Evolutionary conservation across 148 eudicot genomes (phyloP), one percentile per base, ranked within the genome.

Genomic region (Arctostaphylos glauca): DNA sequence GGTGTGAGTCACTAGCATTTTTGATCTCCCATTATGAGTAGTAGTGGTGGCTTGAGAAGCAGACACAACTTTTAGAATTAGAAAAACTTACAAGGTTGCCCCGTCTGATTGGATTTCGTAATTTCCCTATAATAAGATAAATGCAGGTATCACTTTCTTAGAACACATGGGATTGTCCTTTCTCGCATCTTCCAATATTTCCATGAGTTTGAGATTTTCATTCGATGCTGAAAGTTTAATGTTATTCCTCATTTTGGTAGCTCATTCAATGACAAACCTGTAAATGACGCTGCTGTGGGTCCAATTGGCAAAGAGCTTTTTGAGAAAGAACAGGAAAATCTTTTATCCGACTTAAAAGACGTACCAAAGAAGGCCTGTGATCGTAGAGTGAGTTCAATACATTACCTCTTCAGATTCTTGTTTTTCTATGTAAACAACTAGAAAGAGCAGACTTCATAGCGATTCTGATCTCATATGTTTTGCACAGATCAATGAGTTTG

Each of bases 311-410:
- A 79, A 88, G 97, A 94, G 49, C 97, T 97, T 73, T 97, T 97
- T 87, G 99, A 94, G 95, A 97, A 86, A 90, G 99, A 94, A 86
- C 99, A 97, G 85, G 93, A 93, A 68, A 94, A 97, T 67, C 98
- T 97, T 79, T 98, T 97, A 76, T 49, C 90, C 53, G 99, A 97
- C 83, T 75, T 97, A 84, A 97, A 90, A 85, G 92, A 94, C 87
- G 93, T 97, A 77, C 98, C 98, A 9, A 95, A 95, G 95, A 95
- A 95, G 87, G 98, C 98, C 76, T 95, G 98, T 87, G 99, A 96
- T 91, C 91, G 98, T 84, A 91, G 99, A 59, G 99, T 97, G 88
- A 84, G 92, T 85, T 76, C 48, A 5, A 19, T 43, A 73, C 23
- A 16, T 16, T 14, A 15, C 14, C 16, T 21, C 38, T 79, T 47